phyloP scores from a whole-genome alignment of 2,329 filamentous ascomycete genomes.

The Diaporthe aspalathi region DNA sequence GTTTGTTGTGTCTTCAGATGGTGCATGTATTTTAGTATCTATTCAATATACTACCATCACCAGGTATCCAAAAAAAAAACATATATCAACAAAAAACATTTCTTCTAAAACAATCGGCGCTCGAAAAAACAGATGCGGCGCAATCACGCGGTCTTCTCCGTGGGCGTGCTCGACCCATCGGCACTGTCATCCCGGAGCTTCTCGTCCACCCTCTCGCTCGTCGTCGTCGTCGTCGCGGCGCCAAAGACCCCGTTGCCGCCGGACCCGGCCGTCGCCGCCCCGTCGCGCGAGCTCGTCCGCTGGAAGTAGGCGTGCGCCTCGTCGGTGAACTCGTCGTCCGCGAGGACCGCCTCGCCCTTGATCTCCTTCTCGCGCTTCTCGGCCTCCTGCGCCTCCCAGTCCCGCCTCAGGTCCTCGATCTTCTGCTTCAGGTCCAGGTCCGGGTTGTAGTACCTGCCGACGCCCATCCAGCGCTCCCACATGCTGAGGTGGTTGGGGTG shows the following conservation, averaged over 20 bases:
- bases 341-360: slow-evolving; percentile 48
- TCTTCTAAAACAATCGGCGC: too few relatives aligned
- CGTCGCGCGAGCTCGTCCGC: slow-evolving; percentile 44
- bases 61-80: not conserved
- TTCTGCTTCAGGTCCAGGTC: slow-evolving; percentile 85
- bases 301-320: slow-evolving; percentile 68
- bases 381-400: slow-evolving; percentile 68
- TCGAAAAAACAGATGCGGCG: not conserved
- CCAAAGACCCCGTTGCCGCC: slow-evolving; percentile 18
- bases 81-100: too few relatives aligned
- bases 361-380: slow-evolving; percentile 61
- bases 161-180: slow-evolving; percentile 17
- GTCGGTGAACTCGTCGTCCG: slow-evolving; percentile 63
- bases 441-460: slow-evolving; percentile 85
- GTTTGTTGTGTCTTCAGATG: too few relatives aligned
- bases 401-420: slow-evolving; percentile 81
- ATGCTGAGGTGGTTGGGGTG: slow-evolving; percentile 88
- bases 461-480: slow-evolving; percentile 85
- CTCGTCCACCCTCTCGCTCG: slow-evolving; percentile 26
- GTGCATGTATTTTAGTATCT: not conserved
- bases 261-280: not conserved
- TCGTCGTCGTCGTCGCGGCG: not conserved
- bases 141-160: slow-evolving; percentile 29
- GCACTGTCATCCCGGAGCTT: slow-evolving; percentile 31
- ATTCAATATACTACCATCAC: not conserved